Evolutionary conservation across 169 alveolate species (phyloP).

Genomic region (Prorocentrum cordatum): DNA sequence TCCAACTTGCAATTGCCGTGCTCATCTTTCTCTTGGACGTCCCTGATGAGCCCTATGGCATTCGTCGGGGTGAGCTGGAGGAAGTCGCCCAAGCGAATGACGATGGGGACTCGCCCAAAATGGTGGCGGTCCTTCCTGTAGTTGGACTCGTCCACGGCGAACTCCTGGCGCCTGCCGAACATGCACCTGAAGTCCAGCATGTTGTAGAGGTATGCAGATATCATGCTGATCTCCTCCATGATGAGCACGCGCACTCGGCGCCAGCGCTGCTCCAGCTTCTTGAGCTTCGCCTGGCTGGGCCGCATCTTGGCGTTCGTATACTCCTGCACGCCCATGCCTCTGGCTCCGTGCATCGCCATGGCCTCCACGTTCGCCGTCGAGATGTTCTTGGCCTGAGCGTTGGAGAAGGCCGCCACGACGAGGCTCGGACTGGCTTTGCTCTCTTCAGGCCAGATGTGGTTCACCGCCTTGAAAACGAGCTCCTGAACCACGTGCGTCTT

Average conservation of each 20-base stretch:
- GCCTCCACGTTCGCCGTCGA: not conserved
- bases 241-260: not conserved
- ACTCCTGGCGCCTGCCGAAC: not conserved
- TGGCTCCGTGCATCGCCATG: not conserved
- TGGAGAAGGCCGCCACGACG: slow-evolving; percentile 4
- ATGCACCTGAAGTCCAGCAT: slow-evolving; percentile 11
- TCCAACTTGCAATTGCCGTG: not conserved
- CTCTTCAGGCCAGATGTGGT: slow-evolving; percentile 1
- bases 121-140: not conserved
- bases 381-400: slow-evolving; percentile 19
- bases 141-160: not conserved
- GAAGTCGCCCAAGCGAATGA: not conserved
- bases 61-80: not conserved
- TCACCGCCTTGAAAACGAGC: not conserved
- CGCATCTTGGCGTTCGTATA: not conserved
- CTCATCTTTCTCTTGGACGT: not conserved
- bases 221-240: slow-evolving; percentile 7
- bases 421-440: not conserved
- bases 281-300: not conserved
- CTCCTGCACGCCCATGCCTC: not conserved
- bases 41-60: too few relatives aligned
- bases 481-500: slow-evolving; percentile 14
- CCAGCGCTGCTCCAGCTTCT: not conserved
- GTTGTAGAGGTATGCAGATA: not conserved
- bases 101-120: slow-evolving; percentile 1